These are phyloP conservation scores for Picochlorum sp. DNA, from an alignment of 139 green algal genomes.

Conservation along the genomic window DNA sequence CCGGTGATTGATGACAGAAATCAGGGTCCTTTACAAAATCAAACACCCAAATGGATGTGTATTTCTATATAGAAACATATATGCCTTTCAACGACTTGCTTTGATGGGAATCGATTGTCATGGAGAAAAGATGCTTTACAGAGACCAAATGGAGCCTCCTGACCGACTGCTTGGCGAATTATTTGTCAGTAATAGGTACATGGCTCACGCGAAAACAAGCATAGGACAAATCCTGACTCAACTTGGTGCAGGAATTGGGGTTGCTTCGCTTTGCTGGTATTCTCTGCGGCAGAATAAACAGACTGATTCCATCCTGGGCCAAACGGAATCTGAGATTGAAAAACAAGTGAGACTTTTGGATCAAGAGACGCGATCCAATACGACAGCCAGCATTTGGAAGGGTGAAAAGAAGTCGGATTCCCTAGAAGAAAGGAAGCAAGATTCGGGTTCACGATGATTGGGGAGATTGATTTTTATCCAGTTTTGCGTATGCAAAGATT, in stretches of 20 bases:
- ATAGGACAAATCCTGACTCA: constrained; percentile 27
- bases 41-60: too few species aligned
- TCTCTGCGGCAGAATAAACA: constrained; percentile 6
- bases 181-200: constrained; percentile 6
- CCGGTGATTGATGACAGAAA: too few species aligned
- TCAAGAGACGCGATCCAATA: constrained; percentile 12
- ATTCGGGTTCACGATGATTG: background rate
- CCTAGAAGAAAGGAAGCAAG: background rate
- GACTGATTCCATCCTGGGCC: background rate
- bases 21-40: too few species aligned
- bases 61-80: too few species aligned
- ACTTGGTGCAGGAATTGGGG: constrained; percentile 5
- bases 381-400: constrained; percentile 18
- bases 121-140: too few species aligned
- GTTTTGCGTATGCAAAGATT: constrained; percentile 28
- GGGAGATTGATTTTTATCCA: constrained; percentile 22
- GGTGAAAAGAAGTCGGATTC: background rate
- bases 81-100: too few species aligned
- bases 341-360: background rate
- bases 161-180: too few species aligned
- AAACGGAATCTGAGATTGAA: background rate
- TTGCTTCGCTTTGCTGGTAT: background rate
- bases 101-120: too few species aligned
- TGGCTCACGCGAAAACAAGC: constrained; percentile 28
- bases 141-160: too few species aligned